Evolutionary conservation across 2,329 filamentous ascomycete genomes (phyloP).

Genomic region (Fusarium robinianum): DNA sequence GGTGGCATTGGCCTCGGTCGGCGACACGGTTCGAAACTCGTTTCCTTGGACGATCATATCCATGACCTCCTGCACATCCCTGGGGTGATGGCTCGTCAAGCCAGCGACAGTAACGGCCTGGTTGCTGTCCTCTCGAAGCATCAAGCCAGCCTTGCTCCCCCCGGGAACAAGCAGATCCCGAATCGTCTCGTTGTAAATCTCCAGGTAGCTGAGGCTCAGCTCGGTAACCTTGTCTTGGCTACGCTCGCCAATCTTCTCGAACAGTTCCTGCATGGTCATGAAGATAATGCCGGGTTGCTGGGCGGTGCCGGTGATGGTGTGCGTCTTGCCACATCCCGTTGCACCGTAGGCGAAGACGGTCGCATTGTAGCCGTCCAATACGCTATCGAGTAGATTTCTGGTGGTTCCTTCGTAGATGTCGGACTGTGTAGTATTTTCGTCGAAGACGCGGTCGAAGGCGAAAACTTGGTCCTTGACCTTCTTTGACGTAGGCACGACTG

Average conservation of each 20-base stretch:
- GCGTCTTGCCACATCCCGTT: slow-evolving; percentile 97
- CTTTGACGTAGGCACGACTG: slow-evolving; percentile 81
- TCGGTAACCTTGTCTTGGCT: slow-evolving; percentile 87
- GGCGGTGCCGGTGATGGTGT: slow-evolving; percentile 91
- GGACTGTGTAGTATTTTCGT: slow-evolving; percentile 88
- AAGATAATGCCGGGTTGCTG: slow-evolving; percentile 98
- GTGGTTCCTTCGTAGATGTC: slow-evolving; percentile 97
- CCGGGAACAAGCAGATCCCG: slow-evolving; percentile 89
- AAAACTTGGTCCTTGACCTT: slow-evolving; percentile 98
- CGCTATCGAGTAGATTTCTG: slow-evolving; percentile 85
- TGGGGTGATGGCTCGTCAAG: slow-evolving; percentile 86
- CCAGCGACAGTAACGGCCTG: slow-evolving; percentile 90
- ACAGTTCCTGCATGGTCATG: slow-evolving; percentile 97
- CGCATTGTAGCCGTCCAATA: slow-evolving; percentile 96
- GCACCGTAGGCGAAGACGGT: slow-evolving; percentile 98
- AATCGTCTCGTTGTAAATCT: slow-evolving; percentile 99
- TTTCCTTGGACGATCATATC: slow-evolving; percentile 98
- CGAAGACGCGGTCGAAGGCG: slow-evolving; percentile 94
- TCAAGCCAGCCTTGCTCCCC: slow-evolving; percentile 80
- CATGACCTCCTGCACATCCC: slow-evolving; percentile 95
- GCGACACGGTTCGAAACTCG: slow-evolving; percentile 91
- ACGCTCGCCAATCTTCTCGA: slow-evolving; percentile 90
- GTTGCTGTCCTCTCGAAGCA: slow-evolving; percentile 93
- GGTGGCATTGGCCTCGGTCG: slow-evolving; percentile 95
- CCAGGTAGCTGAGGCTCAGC: slow-evolving; percentile 89